Evolutionary conservation across 768 basidiomycete genomes (phyloP).

Genomic region (Podaxis sp.): DNA sequence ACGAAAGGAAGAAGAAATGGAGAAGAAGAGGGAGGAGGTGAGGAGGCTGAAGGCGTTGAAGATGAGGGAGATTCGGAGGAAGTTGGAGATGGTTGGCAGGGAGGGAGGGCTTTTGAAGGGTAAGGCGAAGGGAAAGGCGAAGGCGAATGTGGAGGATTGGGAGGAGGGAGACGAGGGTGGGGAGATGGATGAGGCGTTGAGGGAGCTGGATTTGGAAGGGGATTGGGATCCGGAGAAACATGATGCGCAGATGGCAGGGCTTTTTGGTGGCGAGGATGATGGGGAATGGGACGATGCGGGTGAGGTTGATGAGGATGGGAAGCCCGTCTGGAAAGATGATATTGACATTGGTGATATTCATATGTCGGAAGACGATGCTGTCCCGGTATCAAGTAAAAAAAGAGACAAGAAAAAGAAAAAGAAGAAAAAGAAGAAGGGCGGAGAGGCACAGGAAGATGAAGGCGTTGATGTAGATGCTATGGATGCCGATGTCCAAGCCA

Average conservation of each 20-base stretch:
- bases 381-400: slow-evolving; percentile 14
- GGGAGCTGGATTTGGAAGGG: slow-evolving; percentile 78
- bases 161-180: slow-evolving; percentile 34
- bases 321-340: slow-evolving; percentile 92
- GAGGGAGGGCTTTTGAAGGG: slow-evolving; percentile 59
- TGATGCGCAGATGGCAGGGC: slow-evolving; percentile 73
- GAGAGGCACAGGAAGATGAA: slow-evolving; percentile 36
- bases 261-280: slow-evolving; percentile 45
- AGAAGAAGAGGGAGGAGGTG: slow-evolving; percentile 75
- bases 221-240: slow-evolving; percentile 91
- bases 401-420: slow-evolving; percentile 31
- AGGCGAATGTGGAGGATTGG: slow-evolving; percentile 20
- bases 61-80: slow-evolving; percentile 73
- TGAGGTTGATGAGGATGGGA: slow-evolving; percentile 38
- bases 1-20: slow-evolving; percentile 74
- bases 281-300: slow-evolving; percentile 31
- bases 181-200: slow-evolving; percentile 42
- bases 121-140: slow-evolving; percentile 26
- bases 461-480: slow-evolving; percentile 59
- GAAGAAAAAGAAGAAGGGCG: slow-evolving; percentile 55
- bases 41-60: slow-evolving; percentile 80
- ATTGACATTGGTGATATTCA: slow-evolving; percentile 73
- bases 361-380: slow-evolving; percentile 28
- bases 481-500: slow-evolving; percentile 39
- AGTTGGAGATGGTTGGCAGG: slow-evolving; percentile 65